A percentile compares a stretch with the other conserved stretches of the same genome.
These are phyloP conservation scores for Ceratocystis cubensis DNA, from an alignment of 2,329 filamentous ascomycete genomes.

Conservation along the genomic window DNA sequence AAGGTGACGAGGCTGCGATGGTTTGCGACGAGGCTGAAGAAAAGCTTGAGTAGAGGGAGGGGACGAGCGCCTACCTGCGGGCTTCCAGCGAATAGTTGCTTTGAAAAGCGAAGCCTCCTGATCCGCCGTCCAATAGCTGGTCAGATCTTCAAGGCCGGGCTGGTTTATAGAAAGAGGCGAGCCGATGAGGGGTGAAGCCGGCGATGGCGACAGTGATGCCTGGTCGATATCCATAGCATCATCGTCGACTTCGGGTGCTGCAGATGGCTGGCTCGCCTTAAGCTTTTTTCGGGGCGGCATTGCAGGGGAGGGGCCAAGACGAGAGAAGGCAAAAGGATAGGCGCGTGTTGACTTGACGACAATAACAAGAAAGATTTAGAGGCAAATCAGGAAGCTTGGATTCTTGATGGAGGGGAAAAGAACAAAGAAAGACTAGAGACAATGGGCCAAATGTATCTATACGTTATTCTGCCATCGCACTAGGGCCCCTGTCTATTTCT, in stretches of 20 bases:
- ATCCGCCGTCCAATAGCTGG: constrained; percentile 68
- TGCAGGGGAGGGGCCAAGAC: neutral
- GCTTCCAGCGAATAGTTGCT: constrained; percentile 86
- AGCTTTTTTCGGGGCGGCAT: constrained; percentile 64
- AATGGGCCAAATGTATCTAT: constrained; percentile 9
- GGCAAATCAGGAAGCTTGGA: neutral
- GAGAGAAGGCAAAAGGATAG: neutral
- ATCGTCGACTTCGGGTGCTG: constrained; percentile 41
- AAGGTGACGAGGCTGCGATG: neutral
- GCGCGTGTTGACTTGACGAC: neutral
- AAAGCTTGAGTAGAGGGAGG: neutral
- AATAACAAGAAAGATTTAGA: neutral
- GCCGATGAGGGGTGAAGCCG: constrained; percentile 3
- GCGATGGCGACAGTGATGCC: constrained; percentile 27
- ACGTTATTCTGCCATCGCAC: neutral
- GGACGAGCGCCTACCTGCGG: constrained; percentile 52
- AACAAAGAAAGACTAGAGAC: neutral
- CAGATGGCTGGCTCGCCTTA: constrained; percentile 39
- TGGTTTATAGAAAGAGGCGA: constrained; percentile 17
- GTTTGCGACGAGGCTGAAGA: neutral
- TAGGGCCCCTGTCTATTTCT: neutral
- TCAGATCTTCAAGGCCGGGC: constrained; percentile 41
- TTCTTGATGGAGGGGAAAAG: neutral
- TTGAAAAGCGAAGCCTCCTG: constrained; percentile 90
- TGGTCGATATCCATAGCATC: constrained; percentile 50